A percentile compares a stretch with the other conserved stretches of the same genome.
Evolutionary conservation across 2,329 filamentous ascomycete genomes (phyloP).

Genomic region (Hypoxylon sp.): DNA sequence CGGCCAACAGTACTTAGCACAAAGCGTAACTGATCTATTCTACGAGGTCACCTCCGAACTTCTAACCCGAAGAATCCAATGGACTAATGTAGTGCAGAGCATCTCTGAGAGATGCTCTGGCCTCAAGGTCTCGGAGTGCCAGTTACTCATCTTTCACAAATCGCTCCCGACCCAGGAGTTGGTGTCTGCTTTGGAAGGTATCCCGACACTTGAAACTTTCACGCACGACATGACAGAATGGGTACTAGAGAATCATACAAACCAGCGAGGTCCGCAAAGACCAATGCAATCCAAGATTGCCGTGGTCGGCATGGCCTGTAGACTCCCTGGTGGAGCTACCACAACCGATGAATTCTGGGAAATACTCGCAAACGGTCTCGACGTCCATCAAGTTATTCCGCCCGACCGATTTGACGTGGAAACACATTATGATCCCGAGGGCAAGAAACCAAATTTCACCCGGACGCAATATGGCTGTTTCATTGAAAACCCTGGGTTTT

Average conservation of each 20-base stretch:
- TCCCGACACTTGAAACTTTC: background rate
- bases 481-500: constrained; percentile 36
- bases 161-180: constrained; percentile 7
- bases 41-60: constrained; percentile 13
- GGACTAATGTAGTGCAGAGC: constrained; percentile 9
- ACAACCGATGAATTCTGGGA: constrained; percentile 69
- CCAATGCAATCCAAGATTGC: no score
- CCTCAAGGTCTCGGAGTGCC: constrained; percentile 2
- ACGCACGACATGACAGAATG: constrained; percentile 3
- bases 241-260: no score
- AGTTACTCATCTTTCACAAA: constrained; percentile 6
- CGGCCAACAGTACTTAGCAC: constrained; percentile 1
- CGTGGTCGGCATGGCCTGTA: constrained; percentile 71
- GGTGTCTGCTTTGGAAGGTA: background rate
- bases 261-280: no score
- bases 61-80: constrained; percentile 10
- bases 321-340: constrained; percentile 68
- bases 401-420: constrained; percentile 53
- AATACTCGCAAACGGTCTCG: constrained; percentile 67
- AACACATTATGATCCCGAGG: constrained; percentile 64
- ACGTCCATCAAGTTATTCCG: constrained; percentile 65
- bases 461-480: constrained; percentile 2
- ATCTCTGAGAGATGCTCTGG: background rate
- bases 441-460: constrained; percentile 68
- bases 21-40: constrained; percentile 6